Percentiles rank a stretch among this genome's conserved stretches.
phyloP scores from a whole-genome alignment of 257 asterid genomes.

The Solanum acaule region DNA sequence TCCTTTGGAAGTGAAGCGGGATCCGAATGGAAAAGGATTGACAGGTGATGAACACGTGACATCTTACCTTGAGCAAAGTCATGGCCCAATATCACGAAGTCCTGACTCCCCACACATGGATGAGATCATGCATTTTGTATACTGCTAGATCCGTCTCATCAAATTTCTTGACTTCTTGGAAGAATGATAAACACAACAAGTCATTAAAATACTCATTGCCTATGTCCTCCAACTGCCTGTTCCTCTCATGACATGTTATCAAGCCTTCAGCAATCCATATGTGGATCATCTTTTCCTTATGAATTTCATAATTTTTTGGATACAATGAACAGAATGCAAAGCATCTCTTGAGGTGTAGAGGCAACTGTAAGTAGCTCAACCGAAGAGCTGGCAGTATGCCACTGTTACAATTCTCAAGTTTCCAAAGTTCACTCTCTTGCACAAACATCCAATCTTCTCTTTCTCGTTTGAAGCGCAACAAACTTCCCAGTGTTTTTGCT shows the following conservation, averaged over 20 bases:
- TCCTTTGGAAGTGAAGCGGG: not conserved
- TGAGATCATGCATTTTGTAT: not conserved
- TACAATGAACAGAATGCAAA: not conserved
- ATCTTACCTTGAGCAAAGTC: not conserved
- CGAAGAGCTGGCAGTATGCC: not conserved
- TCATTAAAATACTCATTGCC: not conserved
- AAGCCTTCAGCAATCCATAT: not conserved
- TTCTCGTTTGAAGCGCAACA: constrained; percentile 7
- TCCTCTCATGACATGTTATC: not conserved
- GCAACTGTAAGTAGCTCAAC: not conserved
- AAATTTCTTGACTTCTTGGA: not conserved
- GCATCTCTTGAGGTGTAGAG: not conserved
- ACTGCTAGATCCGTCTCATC: not conserved
- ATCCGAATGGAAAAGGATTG: not conserved
- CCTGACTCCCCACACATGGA: not conserved
- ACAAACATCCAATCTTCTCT: not conserved
- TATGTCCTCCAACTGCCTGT: not conserved
- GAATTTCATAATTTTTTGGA: not conserved
- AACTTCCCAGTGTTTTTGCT: not conserved
- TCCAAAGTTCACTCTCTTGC: not conserved
- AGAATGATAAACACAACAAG: not conserved
- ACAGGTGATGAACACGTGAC: not conserved
- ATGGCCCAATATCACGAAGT: not conserved
- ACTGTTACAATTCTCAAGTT: not conserved
- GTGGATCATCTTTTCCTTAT: not conserved